A percentile compares a stretch with the other conserved stretches of the same genome.
Evolutionary conservation across 441 rosid species (phyloP).

Genomic region (Pelargonium myrrhifolium): DNA sequence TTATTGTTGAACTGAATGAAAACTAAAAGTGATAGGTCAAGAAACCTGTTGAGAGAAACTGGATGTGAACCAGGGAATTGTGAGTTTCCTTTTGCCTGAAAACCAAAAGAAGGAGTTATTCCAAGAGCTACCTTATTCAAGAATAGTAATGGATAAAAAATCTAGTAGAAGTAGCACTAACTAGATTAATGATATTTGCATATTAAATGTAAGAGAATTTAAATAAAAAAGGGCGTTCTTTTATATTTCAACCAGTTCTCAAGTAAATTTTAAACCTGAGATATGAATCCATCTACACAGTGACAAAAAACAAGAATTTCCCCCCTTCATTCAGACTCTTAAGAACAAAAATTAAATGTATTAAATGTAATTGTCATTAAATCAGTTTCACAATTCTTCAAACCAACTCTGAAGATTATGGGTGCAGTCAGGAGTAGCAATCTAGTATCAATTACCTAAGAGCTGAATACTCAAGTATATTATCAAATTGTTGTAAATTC

Average conservation of each 20-base stretch:
- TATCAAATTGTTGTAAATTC: background rate
- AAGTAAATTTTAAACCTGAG: background rate
- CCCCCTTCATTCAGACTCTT: no score
- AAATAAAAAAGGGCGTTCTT: background rate
- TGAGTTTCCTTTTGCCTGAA: conserved; percentile 68
- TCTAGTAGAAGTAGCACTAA: background rate
- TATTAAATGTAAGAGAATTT: background rate
- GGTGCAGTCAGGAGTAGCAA: no score
- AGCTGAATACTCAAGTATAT: background rate
- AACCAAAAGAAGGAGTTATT: conserved; percentile 15
- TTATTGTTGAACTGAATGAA: background rate
- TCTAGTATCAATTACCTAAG: no score
- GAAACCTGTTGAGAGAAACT: conserved; percentile 90
- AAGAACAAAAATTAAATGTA: no score
- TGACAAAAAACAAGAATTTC: no score
- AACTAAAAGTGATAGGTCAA: conserved; percentile 6
- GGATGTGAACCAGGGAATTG: conserved; percentile 99
- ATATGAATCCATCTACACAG: background rate
- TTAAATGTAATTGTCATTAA: no score
- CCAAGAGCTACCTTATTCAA: background rate
- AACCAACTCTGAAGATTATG: no score
- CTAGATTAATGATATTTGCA: background rate
- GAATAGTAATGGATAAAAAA: conserved; percentile 1
- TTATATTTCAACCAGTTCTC: background rate
- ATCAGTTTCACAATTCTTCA: no score